Conservation (phyloP, 257 asterid genomes). For the Ajuga chamaepitys region DNA sequence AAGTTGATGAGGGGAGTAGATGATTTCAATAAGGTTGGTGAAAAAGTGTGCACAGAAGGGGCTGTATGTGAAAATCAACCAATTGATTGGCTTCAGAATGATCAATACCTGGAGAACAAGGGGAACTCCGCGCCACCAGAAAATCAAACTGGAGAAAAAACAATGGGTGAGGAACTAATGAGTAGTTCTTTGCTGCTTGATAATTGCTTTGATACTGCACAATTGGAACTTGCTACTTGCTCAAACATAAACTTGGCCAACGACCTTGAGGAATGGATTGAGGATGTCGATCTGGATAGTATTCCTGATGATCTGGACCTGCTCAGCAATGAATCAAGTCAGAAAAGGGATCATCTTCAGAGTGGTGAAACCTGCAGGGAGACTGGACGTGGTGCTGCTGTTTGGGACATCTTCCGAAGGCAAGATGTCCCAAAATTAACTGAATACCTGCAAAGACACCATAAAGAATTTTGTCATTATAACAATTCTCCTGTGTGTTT, state of each 20-base stretch:
- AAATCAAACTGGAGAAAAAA: slow-evolving; percentile 3
- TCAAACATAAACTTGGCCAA: neutral
- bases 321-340: neutral
- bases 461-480: slow-evolving; percentile 48
- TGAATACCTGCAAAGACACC: slow-evolving; percentile 50
- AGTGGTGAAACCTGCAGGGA: slow-evolving; percentile 9
- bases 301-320: neutral
- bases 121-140: slow-evolving; percentile 8
- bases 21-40: slow-evolving; percentile 13
- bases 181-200: neutral
- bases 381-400: slow-evolving; percentile 51
- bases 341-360: slow-evolving; percentile 6
- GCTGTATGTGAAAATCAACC: slow-evolving; percentile 6
- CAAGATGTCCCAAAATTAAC: slow-evolving; percentile 60
- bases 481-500: slow-evolving; percentile 24
- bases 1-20: slow-evolving; percentile 23
- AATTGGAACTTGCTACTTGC: neutral
- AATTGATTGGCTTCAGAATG: neutral
- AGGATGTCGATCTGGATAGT: slow-evolving; percentile 7
- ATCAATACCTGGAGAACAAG: neutral
- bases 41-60: slow-evolving; percentile 2
- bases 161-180: neutral
- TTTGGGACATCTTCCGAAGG: slow-evolving; percentile 80
- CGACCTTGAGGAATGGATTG: neutral
- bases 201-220: neutral